Percentiles rank a stretch among this genome's conserved stretches.
These are phyloP conservation scores for Ensete glaucum DNA, from an alignment of 176 grass and related monocot species.

Conservation along the genomic window DNA sequence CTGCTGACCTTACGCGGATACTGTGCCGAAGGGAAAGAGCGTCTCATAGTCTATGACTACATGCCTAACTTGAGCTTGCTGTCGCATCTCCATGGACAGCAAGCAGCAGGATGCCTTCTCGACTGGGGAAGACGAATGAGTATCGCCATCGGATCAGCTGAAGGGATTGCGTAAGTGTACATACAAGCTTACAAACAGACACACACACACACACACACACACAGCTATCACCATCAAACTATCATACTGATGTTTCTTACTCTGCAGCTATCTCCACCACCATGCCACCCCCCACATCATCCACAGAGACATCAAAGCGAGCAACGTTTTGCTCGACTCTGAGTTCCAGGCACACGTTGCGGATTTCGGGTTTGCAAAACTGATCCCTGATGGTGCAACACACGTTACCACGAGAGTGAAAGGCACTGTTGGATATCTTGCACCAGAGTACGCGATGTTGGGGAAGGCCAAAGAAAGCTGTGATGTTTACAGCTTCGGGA, in stretches of 20 bases:
- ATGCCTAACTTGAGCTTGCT: constrained; percentile 13
- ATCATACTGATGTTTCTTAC: background rate
- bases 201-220: background rate
- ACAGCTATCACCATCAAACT: background rate
- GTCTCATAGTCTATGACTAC: constrained; percentile 12
- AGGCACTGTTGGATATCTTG: constrained; percentile 10
- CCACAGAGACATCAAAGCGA: constrained; percentile 9
- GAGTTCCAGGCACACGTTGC: constrained; percentile 3
- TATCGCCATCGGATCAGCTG: background rate
- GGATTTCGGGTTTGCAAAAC: constrained; percentile 5
- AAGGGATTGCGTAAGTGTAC: constrained; percentile 6
- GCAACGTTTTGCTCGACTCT: constrained; percentile 3
- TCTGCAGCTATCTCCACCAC: constrained; percentile 1
- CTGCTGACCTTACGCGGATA: constrained; percentile 6
- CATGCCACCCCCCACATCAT: constrained; percentile 1
- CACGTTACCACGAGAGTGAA: constrained; percentile 6
- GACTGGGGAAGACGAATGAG: constrained; percentile 4
- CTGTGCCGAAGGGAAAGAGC: constrained; percentile 5
- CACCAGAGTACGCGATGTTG: constrained; percentile 10
- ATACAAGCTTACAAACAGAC: background rate
- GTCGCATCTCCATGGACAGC: constrained; percentile 3
- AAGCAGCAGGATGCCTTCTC: background rate
- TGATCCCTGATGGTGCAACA: constrained; percentile 1
- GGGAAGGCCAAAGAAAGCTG: constrained; percentile 14
- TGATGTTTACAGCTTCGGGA: constrained; percentile 1